Evolutionary conservation across 495 filamentous ascomycete genomes (phyloP).

Genomic region (Mycothermus thermophilus): DNA sequence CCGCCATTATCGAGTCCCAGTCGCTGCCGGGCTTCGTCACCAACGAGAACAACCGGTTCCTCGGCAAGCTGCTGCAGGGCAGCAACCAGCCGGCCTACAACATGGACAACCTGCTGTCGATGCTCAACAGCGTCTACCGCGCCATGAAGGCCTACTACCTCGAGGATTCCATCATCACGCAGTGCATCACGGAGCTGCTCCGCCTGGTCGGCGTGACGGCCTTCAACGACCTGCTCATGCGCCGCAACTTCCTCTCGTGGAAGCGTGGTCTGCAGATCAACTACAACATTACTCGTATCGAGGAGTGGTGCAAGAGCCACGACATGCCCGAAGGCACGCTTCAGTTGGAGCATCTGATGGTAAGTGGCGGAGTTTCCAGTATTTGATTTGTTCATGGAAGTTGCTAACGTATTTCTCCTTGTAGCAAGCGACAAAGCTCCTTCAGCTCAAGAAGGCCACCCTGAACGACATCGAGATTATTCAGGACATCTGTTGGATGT

Average conservation of each 20-base stretch:
- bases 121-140: constrained; percentile 94
- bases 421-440: constrained; percentile 93
- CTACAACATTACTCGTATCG: constrained; percentile 98
- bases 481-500: constrained; percentile 99
- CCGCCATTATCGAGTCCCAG: constrained; percentile 97
- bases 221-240: constrained; percentile 97
- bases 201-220: constrained; percentile 92
- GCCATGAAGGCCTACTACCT: constrained; percentile 98
- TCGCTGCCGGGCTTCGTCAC: constrained; percentile 97
- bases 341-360: constrained; percentile 97
- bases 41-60: constrained; percentile 92
- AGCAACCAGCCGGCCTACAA: constrained; percentile 85
- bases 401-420: constrained; percentile 14
- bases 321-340: constrained; percentile 98
- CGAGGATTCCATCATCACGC: constrained; percentile 87
- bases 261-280: constrained; percentile 99
- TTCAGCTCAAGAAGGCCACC: constrained; percentile 98
- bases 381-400: not conserved
- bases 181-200: constrained; percentile 88
- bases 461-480: constrained; percentile 99
- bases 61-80: constrained; percentile 84
- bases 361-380: constrained; percentile 24
- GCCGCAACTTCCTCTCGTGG: constrained; percentile 97
- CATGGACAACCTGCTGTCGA: constrained; percentile 96
- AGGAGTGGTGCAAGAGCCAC: constrained; percentile 99